Evolutionary conservation across 768 basidiomycete genomes (phyloP).

Genomic region (Hemileccinum impolitum): DNA sequence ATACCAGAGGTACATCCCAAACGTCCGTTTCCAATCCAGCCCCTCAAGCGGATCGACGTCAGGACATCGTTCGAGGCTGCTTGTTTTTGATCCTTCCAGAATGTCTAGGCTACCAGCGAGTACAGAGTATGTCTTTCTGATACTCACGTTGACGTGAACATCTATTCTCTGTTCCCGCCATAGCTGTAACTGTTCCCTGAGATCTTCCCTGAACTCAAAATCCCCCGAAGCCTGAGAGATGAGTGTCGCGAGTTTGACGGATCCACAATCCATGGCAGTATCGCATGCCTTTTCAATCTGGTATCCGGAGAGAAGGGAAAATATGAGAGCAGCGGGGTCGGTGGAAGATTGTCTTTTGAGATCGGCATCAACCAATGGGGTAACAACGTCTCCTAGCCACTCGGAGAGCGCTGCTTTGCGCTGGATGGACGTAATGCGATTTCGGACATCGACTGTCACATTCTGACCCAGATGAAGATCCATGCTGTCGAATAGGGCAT

Average conservation of each 20-base stretch:
- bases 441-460: conserved; percentile 58
- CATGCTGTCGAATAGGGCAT: conserved; percentile 84
- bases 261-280: conserved; percentile 68
- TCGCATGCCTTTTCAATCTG: conserved; percentile 83
- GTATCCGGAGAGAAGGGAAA: conserved; percentile 81
- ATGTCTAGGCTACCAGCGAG: conserved; percentile 72
- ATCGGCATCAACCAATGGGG: conserved; percentile 68
- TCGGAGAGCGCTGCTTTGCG: conserved; percentile 76
- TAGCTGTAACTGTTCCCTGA: conserved; percentile 69
- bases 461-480: conserved; percentile 55
- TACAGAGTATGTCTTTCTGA: conserved; percentile 79
- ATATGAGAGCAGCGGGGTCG: conserved; percentile 52
- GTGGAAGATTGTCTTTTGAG: conserved; percentile 47
- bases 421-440: conserved; percentile 58
- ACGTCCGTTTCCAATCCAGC: conserved; percentile 91
- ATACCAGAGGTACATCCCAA: conserved; percentile 92
- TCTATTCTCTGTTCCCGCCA: conserved; percentile 82
- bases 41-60: conserved; percentile 65
- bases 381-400: conserved; percentile 80
- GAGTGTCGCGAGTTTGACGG: conserved; percentile 83
- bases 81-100: conserved; percentile 51
- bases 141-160: conserved; percentile 58
- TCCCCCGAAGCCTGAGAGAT: conserved; percentile 86
- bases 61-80: conserved; percentile 48
- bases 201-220: conserved; percentile 65